Base-by-base conservation (phyloP, 441 rosid species). In the Melastoma candidum region DNA sequence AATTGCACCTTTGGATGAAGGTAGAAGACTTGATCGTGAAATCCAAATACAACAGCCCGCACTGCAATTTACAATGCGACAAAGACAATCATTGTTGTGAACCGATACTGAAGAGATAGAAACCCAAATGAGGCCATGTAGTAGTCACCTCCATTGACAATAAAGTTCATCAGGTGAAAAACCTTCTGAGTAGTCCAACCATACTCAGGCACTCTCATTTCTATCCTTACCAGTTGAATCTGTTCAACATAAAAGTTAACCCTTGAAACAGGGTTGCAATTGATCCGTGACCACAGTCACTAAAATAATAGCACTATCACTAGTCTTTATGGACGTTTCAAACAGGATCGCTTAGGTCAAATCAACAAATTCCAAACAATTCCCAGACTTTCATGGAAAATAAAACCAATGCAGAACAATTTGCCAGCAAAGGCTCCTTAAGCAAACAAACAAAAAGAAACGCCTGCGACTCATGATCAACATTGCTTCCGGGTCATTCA, bases 11-110 rank as follows among this genome's bases (percentile, higher is more conserved):
- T 81, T 36, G 97, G 92, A 58, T 74, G 80, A 70, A 85, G 69
- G 59, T 74, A 54, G 63, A 84, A 92, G 17, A 82, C 95, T 69
- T 80, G 74, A 12, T 11, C 68, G 74, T 92, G 98, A 71, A 92
- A 85, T 58, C 97, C 97, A 71, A 92, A 92, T 52, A 92, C 84
- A 54, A 92, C 47, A 48, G 69, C 69, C 12, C 69, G 60, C 12
- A 65, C 69, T 65, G 69, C 59, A 53, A 49, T 54, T 17, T 25
- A 3, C 52, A 11, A 53, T 12, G 2, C 47, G 24, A 26, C 5
- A 52, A 11, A 12, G 32, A 46, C 11, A 25, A 32, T 32, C 7
- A 44, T 25, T 0, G 26, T 7, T 11, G 11, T n/a, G 9, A 27
- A 11, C 48, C 14, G 46, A 13, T 32, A 61, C 6, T 14, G 39